Conservation (phyloP, 441 rosid species). For the Erysimum cheiri region DNA sequence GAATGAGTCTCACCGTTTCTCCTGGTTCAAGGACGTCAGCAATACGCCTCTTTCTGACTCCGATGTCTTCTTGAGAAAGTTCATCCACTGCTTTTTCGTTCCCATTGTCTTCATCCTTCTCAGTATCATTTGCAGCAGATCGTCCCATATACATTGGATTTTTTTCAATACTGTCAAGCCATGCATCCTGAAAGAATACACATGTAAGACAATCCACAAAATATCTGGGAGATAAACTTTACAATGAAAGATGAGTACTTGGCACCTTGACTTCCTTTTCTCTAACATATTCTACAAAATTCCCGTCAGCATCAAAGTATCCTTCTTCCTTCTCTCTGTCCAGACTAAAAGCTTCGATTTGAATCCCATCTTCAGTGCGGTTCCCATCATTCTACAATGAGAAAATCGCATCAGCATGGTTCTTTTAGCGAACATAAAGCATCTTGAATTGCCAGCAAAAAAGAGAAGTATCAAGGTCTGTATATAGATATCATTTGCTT, state of each 20-base stretch:
- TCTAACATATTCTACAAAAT: conserved; percentile 84
- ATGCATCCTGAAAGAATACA: conserved; percentile 75
- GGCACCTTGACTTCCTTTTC: conserved; percentile 80
- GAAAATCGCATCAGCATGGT: conserved; percentile 44
- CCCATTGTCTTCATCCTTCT: conserved; percentile 45
- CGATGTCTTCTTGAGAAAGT: conserved; percentile 76
- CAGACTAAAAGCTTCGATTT: conserved; percentile 92
- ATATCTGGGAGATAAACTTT: background rate
- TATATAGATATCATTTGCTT: background rate
- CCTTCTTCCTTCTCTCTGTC: conserved; percentile 96
- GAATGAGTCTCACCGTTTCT: conserved; percentile 73
- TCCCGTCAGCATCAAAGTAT: conserved; percentile 87
- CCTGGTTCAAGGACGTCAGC: conserved; percentile 82
- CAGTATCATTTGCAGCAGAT: conserved; percentile 41
- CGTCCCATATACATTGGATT: conserved; percentile 61
- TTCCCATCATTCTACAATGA: conserved; percentile 72
- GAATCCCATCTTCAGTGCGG: conserved; percentile 87
- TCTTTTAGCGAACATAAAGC: conserved; percentile 35
- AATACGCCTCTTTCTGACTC: conserved; percentile 79
- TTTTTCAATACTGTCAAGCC: conserved; percentile 87
- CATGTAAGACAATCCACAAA: conserved; percentile 12
- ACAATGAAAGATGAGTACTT: conserved; percentile 27
- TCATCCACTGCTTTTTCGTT: conserved; percentile 51
- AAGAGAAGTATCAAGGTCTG: background rate
- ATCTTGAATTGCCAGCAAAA: background rate